Base-by-base conservation (phyloP, 2,329 filamentous ascomycete genomes). In the Neodidymelliopsis sp. region DNA sequence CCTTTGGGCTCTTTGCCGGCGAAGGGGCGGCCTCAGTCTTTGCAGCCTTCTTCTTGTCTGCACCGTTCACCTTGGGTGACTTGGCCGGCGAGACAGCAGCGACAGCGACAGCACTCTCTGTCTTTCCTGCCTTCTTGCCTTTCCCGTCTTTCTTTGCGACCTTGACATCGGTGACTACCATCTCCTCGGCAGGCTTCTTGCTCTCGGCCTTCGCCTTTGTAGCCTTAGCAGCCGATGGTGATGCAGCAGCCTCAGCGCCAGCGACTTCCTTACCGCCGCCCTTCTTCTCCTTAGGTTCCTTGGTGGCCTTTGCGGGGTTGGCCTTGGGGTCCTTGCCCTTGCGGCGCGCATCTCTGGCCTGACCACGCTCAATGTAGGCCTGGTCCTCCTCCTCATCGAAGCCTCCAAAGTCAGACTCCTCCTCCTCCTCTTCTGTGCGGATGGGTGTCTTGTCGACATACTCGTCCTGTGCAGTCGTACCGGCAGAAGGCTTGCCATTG, bases 371-470 rank as follows among this genome's bases (percentile, higher is more conserved):
- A 49, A 81, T 80, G 49, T 75, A 75, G 59, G 69, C 69, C 36
- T 72, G 58, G 53, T 81, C 78, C 54, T 80, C 78, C n/a, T 79
- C 76, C 5, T 79, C 76, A 37, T 80, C 77, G 49, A 74, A 81
- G 20, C 74, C 77, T 23, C 76, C 78, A 70, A 81, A 81, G 47
- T 73, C 75, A 36, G 71, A 57, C 3, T 64, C 72, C 13, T 71
- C 67, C 2, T 68, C 61, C 31, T 66, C 63, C n/a, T 61, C 60
- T 6, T 72, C 70, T 8, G 76, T 75, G 10, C 77, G 69, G 47
- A 91, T 85, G 10, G 88, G 89, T 2, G 86, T 84, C 77, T 84
- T 88, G 72, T 94, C 88, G 13, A 87, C 71, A 46, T 83, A 72
- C 30, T 77, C 67, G 34, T 69, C 63, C n/a, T 71, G 59, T 0